phyloP scores from a whole-genome alignment of 2,329 filamentous ascomycete species.

The Diaporthe citrichinensis region DNA sequence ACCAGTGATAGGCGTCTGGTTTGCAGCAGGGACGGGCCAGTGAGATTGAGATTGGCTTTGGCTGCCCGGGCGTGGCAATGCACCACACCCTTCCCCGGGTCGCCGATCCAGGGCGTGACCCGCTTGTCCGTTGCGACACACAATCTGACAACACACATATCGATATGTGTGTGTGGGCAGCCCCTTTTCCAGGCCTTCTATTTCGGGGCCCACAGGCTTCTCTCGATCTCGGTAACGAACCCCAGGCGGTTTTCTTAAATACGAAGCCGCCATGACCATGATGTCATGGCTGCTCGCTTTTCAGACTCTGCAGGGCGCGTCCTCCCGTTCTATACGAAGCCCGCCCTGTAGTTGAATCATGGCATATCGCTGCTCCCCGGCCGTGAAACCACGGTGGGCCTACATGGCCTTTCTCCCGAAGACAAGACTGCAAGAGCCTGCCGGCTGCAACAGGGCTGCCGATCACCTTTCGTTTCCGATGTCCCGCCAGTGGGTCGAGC shows the following conservation, averaged over 20 bases:
- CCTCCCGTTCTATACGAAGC: conserved; percentile 7
- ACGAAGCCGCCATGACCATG: conserved; percentile 21
- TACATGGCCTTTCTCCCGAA: neutral
- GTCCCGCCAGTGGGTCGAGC: conserved; percentile 16
- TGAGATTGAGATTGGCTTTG: conserved; percentile 9
- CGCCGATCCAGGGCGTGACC: conserved; percentile 20
- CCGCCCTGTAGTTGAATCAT: conserved; percentile 20
- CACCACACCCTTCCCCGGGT: neutral
- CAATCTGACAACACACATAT: neutral
- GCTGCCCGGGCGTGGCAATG: neutral
- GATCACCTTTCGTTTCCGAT: conserved; percentile 15
- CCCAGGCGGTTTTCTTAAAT: conserved; percentile 1
- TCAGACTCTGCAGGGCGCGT: conserved; percentile 7
- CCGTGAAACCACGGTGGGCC: conserved; percentile 26
- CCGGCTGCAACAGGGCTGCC: conserved; percentile 19
- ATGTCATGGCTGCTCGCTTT: conserved; percentile 20
- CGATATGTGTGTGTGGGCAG: neutral
- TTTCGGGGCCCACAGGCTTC: conserved; percentile 24
- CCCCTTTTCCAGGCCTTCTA: conserved; percentile 24
- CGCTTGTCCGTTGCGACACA: neutral
- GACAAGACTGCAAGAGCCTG: conserved; percentile 9
- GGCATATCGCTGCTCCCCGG: conserved; percentile 13
- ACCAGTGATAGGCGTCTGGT: neutral
- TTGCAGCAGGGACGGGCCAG: neutral
- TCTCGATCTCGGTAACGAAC: conserved; percentile 29